phyloP scores from a whole-genome alignment of 2,329 filamentous ascomycete genomes.

The Pseudogymnoascus sp. region DNA sequence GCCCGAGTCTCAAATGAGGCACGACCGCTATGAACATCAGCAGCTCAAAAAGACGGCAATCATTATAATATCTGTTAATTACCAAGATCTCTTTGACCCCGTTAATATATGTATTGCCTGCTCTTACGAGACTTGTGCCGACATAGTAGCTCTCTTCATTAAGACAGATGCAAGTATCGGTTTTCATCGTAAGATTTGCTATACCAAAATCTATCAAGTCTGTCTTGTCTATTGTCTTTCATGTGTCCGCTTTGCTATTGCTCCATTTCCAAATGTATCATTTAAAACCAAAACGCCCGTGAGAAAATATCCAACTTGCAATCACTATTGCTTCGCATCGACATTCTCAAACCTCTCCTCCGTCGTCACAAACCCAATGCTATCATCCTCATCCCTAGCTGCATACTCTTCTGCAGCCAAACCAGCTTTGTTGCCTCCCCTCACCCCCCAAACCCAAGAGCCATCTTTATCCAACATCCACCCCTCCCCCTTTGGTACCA shows the following conservation, averaged over 20 bases:
- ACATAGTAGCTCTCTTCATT: background rate
- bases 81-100: background rate
- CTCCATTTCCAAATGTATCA: background rate
- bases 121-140: background rate
- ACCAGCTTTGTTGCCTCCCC: background rate
- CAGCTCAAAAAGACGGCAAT: too few species aligned
- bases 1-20: background rate
- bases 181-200: background rate
- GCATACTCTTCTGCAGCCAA: background rate
- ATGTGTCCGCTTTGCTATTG: background rate
- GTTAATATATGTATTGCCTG: too few species aligned
- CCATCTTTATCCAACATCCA: background rate
- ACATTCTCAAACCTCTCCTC: constrained; percentile 7
- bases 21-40: background rate
- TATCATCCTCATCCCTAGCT: background rate
- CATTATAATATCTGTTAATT: background rate
- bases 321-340: background rate
- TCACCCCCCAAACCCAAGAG: background rate
- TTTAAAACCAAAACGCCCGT: background rate
- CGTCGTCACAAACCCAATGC: background rate
- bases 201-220: background rate
- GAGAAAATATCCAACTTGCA: background rate
- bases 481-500: background rate
- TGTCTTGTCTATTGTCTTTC: background rate
- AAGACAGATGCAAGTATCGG: background rate